A percentile compares a stretch with the other conserved stretches of the same genome.
phyloP scores from a whole-genome alignment of 305 asterid genomes.

The Fraxinus angustifolia region DNA sequence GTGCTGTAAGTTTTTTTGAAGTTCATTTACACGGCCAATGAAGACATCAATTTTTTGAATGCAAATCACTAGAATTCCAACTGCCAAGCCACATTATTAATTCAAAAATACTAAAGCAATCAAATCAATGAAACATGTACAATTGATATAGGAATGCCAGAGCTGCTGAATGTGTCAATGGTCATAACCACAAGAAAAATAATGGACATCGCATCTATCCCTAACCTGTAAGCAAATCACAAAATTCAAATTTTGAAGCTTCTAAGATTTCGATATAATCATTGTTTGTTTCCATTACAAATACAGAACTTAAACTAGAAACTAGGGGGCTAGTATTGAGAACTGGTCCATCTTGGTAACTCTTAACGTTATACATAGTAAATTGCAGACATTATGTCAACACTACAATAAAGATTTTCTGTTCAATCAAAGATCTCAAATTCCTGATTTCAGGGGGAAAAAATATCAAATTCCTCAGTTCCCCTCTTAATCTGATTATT shows the following conservation, averaged over 20 bases:
- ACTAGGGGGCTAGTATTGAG: neutral
- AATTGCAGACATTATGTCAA: neutral
- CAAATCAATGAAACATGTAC: neutral
- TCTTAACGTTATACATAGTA: neutral
- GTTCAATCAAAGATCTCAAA: conserved; percentile 5
- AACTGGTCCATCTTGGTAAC: neutral
- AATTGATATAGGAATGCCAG: neutral
- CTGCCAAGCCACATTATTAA: neutral
- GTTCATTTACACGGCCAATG: neutral
- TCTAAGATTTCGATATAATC: neutral
- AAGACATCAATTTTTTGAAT: neutral
- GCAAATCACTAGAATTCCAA: neutral
- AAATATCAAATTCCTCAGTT: neutral
- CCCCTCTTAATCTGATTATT: neutral
- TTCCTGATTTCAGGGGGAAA: neutral
- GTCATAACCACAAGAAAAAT: neutral
- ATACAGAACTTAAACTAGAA: neutral
- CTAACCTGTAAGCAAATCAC: neutral
- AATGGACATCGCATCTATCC: neutral
- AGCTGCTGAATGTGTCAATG: neutral
- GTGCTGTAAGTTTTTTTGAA: neutral
- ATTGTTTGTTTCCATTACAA: neutral
- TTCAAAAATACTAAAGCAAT: neutral
- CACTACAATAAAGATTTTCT: neutral
- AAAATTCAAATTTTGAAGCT: neutral